Conservation (phyloP, 2,329 filamentous ascomycete genomes). For the Paraconiothyrium sp. region DNA sequence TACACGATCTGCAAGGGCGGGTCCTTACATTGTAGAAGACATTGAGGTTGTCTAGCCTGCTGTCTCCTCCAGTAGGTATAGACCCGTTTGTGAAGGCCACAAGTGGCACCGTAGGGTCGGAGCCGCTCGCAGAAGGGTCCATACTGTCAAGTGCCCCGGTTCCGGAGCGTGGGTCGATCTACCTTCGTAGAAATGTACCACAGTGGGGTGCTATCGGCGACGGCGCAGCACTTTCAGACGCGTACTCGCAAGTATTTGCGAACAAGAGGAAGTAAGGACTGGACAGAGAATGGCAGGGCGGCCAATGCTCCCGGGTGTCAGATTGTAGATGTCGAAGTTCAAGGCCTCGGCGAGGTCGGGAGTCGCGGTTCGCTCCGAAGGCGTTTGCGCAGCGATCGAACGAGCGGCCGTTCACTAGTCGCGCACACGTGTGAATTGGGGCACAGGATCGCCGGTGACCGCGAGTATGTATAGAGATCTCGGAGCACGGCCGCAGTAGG, state of each 20-base stretch:
- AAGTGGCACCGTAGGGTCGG: constrained; percentile 45
- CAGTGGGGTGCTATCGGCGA: background rate
- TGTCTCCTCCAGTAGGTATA: constrained; percentile 70
- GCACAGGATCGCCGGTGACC: background rate
- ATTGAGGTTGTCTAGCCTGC: constrained; percentile 77
- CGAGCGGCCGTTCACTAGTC: background rate
- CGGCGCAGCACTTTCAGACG: background rate
- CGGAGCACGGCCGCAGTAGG: constrained; percentile 3
- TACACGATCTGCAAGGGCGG: constrained; percentile 21
- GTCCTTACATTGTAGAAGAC: constrained; percentile 78
- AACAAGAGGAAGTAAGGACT: constrained; percentile 28
- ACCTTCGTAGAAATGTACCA: background rate
- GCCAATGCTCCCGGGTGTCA: constrained; percentile 25
- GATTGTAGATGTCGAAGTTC: constrained; percentile 18
- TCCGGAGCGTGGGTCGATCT: constrained; percentile 5
- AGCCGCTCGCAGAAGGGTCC: constrained; percentile 30
- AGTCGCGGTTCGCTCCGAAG: constrained; percentile 5
- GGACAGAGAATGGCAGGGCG: constrained; percentile 32
- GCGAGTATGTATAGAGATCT: background rate
- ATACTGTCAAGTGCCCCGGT: constrained; percentile 23
- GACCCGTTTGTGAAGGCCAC: constrained; percentile 65
- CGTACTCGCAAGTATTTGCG: constrained; percentile 5
- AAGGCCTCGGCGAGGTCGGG: constrained; percentile 13
- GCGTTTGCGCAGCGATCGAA: constrained; percentile 6
- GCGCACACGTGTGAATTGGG: background rate